These are phyloP conservation scores for Podochytrium sp. DNA, from an alignment of 192 early-diverging fungal species.

Conservation along the genomic window DNA sequence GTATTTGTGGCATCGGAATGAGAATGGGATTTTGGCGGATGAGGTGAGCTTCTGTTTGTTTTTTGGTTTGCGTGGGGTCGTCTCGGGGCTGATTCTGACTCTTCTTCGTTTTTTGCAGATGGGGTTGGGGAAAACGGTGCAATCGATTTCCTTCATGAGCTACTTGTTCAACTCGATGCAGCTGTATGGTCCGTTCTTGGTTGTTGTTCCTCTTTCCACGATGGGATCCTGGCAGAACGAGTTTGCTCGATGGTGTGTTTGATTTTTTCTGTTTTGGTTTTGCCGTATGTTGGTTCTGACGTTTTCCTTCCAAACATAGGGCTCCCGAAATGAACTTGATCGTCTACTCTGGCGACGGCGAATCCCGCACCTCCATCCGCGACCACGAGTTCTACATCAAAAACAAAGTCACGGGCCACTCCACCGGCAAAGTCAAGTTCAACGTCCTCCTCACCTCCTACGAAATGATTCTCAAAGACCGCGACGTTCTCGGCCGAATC, in stretches of 20 bases:
- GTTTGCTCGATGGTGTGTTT: constrained; percentile 78
- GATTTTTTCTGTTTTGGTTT: background rate
- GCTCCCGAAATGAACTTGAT: constrained; percentile 93
- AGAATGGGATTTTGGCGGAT: constrained; percentile 97
- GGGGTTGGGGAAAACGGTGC: constrained; percentile 95
- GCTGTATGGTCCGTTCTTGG: constrained; percentile 91
- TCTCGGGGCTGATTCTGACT: too few relatives aligned
- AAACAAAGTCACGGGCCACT: background rate
- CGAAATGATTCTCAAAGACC: constrained; percentile 93
- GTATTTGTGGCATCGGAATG: constrained; percentile 89
- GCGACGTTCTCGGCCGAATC: constrained; percentile 75
- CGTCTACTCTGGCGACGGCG: constrained; percentile 84
- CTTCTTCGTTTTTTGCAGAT: constrained; percentile 32
- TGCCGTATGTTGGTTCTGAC: too few relatives aligned
- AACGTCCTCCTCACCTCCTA: constrained; percentile 96
- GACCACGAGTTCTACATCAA: constrained; percentile 89
- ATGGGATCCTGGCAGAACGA: constrained; percentile 95
- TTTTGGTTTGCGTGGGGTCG: too few relatives aligned
- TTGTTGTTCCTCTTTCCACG: constrained; percentile 96
- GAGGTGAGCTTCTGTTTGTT: too few relatives aligned
- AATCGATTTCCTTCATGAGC: constrained; percentile 91
- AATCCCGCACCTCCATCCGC: constrained; percentile 84
- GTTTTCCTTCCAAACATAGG: constrained; percentile 3
- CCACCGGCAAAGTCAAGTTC: constrained; percentile 65
- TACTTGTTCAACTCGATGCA: constrained; percentile 84